phyloP scores from a whole-genome alignment of 768 basidiomycete species.

The Cyclocybe aegerita region DNA sequence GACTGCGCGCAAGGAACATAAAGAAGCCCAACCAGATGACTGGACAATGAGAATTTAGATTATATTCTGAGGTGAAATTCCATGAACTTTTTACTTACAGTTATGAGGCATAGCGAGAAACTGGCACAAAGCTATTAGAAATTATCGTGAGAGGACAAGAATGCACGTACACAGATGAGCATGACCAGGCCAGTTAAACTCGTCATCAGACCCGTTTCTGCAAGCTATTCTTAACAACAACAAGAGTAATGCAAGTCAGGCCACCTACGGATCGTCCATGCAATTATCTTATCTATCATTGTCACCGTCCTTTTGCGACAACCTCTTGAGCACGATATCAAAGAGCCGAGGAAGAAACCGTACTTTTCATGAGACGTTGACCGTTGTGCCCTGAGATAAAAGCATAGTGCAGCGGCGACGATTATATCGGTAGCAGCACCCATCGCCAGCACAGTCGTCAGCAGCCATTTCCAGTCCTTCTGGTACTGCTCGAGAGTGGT shows the following conservation, averaged over 20 bases:
- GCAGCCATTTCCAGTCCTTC: conserved; percentile 14
- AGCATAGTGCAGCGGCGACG: conserved; percentile 17
- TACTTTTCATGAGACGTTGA: no score
- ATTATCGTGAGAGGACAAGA: background rate
- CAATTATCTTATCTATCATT: background rate
- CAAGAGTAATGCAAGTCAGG: background rate
- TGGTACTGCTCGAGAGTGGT: conserved; percentile 13
- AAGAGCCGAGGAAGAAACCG: no score
- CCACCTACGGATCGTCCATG: background rate
- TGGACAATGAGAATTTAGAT: background rate
- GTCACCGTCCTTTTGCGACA: background rate
- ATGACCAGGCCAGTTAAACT: background rate
- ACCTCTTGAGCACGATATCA: no score
- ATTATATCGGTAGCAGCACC: conserved; percentile 18
- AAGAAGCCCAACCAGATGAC: background rate
- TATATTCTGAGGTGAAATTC: background rate
- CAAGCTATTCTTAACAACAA: background rate
- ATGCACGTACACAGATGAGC: background rate
- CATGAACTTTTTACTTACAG: background rate
- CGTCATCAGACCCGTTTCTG: background rate
- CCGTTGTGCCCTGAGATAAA: conserved; percentile 9
- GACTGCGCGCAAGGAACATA: background rate
- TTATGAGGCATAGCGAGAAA: background rate
- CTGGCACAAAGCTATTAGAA: background rate
- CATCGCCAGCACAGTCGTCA: conserved; percentile 15